Evolutionary conservation across 345 rosid species (phyloP).

Genomic region (Hibiscus tridactylites): DNA sequence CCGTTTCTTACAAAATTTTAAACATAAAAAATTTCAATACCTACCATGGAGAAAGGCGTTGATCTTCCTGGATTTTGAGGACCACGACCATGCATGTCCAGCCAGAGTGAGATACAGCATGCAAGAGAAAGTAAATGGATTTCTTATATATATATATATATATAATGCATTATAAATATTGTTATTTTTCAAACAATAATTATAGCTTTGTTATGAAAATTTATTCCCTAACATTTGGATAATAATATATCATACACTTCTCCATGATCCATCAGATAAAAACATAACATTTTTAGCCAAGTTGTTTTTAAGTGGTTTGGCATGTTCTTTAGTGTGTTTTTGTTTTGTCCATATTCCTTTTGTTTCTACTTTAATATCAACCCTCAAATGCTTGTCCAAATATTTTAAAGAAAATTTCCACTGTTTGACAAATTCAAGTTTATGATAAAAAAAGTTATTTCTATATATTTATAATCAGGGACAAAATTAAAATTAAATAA

Average conservation of each 20-base stretch:
- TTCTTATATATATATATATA: background rate
- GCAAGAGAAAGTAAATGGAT: too few relatives aligned
- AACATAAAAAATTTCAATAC: background rate
- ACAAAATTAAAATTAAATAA: too few relatives aligned
- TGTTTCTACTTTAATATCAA: background rate
- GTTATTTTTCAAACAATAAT: background rate
- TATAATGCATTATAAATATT: background rate
- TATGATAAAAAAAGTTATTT: too few relatives aligned
- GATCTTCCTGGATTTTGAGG: background rate
- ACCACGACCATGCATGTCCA: background rate
- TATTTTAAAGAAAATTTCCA: background rate
- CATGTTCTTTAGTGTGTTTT: background rate
- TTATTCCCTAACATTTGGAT: background rate
- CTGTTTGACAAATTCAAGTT: too few relatives aligned
- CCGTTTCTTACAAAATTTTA: background rate
- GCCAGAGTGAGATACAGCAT: slow-evolving; percentile 4
- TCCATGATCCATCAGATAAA: background rate
- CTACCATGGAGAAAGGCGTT: background rate
- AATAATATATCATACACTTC: background rate
- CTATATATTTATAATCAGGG: too few relatives aligned
- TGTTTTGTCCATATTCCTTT: background rate
- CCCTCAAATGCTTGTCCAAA: background rate
- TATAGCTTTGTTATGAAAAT: background rate
- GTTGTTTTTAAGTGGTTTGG: background rate
- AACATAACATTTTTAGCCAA: background rate